phyloP scores from a whole-genome alignment of 1,139 yeast genomes.

The Taphrina deformans region DNA sequence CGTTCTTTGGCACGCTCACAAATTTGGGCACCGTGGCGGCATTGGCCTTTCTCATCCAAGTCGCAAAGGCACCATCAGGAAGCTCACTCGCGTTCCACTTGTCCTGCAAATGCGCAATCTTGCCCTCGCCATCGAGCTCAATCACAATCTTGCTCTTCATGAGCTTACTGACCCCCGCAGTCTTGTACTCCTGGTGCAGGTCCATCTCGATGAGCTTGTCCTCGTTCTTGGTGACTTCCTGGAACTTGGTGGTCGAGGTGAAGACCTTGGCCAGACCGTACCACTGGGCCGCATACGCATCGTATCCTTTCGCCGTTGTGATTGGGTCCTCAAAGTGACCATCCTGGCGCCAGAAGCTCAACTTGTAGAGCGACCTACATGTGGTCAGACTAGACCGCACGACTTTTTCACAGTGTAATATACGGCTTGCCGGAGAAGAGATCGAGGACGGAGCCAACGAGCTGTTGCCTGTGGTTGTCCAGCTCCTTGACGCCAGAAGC shows the following conservation, averaged over 20 bases:
- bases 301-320: conserved; percentile 26
- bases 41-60: conserved; percentile 18
- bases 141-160: conserved; percentile 21
- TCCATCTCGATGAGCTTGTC: conserved; percentile 15
- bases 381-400: too few relatives aligned
- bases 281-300: conserved; percentile 25
- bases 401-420: too few relatives aligned
- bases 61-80: conserved; percentile 8
- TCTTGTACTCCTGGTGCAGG: conserved; percentile 19
- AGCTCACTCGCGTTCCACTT: conserved; percentile 9
- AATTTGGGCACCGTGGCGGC: conserved; percentile 19
- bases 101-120: conserved; percentile 8
- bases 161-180: conserved; percentile 12
- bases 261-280: conserved; percentile 14
- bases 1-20: conserved; percentile 20
- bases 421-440: conserved; percentile 17
- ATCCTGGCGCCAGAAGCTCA: conserved; percentile 25
- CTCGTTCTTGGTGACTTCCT: conserved; percentile 19
- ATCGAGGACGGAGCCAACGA: conserved; percentile 14
- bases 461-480: conserved; percentile 12
- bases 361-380: conserved; percentile 17
- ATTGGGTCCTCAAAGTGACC: conserved; percentile 23
- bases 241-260: conserved; percentile 15
- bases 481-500: conserved; percentile 23
- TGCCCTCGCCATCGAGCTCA: conserved; percentile 22